These are phyloP conservation scores for Eucalyptus pauciflora DNA, from an alignment of 345 rosid genomes.

Conservation along the genomic window DNA sequence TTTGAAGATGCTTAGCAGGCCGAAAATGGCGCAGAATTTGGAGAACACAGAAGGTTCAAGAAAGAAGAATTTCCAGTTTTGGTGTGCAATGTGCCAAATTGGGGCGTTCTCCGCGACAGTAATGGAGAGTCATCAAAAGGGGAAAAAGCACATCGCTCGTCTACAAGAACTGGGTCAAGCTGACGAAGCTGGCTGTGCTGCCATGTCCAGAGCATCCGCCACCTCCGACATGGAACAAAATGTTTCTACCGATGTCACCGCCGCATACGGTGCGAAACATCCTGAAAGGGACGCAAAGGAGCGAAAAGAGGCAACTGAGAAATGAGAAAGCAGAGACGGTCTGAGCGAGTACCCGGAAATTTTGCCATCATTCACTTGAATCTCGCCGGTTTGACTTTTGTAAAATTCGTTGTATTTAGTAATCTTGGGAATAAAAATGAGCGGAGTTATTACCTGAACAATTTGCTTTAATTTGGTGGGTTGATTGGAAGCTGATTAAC, in stretches of 20 bases:
- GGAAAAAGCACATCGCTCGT: slow-evolving; percentile 37
- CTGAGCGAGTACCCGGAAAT: background rate
- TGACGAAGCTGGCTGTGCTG: background rate
- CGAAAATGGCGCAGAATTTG: background rate
- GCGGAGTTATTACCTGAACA: background rate
- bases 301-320: background rate
- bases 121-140: slow-evolving; percentile 34
- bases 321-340: background rate
- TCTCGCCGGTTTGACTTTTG: background rate
- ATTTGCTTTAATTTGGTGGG: background rate
- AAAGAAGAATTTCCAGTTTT: slow-evolving; percentile 7
- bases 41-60: background rate
- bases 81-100: slow-evolving; percentile 47
- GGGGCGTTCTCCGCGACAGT: slow-evolving; percentile 9
- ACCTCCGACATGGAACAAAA: background rate
- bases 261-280: background rate
- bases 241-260: background rate
- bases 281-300: background rate
- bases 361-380: background rate
- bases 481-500: background rate
- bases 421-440: background rate
- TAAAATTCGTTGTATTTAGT: background rate
- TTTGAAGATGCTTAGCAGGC: background rate
- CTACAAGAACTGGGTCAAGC: slow-evolving; percentile 4
- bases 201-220: background rate